Evolutionary conservation across 768 basidiomycete species (phyloP).

Genomic region (Lentinula raphanica): DNA sequence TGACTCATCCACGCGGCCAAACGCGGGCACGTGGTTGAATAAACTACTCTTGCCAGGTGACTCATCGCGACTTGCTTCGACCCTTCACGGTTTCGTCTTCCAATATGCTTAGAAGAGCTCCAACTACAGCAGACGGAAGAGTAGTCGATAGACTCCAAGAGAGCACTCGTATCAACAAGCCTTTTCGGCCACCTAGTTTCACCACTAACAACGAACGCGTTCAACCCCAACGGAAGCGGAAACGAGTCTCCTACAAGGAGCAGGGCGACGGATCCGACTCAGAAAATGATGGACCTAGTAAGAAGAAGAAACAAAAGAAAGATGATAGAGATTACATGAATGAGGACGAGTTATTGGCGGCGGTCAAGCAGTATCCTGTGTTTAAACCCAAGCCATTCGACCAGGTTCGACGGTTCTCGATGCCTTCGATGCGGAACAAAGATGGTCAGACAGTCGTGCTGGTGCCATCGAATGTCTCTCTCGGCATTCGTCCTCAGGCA

Average conservation of each 20-base stretch:
- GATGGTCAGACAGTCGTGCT: conserved; percentile 58
- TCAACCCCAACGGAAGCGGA: conserved; percentile 77
- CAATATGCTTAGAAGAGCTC: conserved; percentile 62
- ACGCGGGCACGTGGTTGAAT: background rate
- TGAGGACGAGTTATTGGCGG: conserved; percentile 57
- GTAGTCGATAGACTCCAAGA: conserved; percentile 64
- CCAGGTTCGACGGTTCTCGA: conserved; percentile 67
- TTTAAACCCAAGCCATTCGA: conserved; percentile 79
- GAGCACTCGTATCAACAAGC: conserved; percentile 68
- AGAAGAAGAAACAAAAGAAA: conserved; percentile 66
- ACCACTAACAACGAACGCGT: conserved; percentile 40
- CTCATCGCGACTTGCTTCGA: background rate
- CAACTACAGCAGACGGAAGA: conserved; percentile 67
- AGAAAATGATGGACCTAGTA: conserved; percentile 43
- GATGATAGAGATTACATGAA: conserved; percentile 58
- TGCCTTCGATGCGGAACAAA: conserved; percentile 75
- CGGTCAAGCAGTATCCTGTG: conserved; percentile 68
- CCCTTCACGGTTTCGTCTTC: background rate
- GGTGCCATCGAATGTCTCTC: conserved; percentile 59
- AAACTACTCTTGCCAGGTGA: too few relatives aligned
- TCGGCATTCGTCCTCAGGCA: conserved; percentile 80
- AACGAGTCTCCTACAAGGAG: conserved; percentile 83
- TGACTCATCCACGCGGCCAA: background rate
- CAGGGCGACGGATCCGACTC: conserved; percentile 55
- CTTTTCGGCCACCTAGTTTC: conserved; percentile 71